Conservation (phyloP, 2,329 filamentous ascomycete genomes). For the Aaosphaeria arxii region DNA sequence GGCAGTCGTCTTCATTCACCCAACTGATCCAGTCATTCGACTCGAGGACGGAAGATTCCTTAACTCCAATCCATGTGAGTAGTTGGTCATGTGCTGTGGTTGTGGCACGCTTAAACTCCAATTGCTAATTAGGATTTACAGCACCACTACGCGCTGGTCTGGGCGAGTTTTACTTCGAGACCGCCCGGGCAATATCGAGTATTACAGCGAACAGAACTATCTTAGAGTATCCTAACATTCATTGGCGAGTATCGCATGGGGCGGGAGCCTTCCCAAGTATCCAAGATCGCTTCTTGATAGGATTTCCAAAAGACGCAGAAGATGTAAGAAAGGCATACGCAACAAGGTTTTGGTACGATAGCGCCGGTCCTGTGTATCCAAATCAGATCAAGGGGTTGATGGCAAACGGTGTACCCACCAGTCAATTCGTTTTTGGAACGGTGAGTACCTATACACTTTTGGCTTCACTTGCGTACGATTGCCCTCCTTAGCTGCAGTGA, state of each 20-base stretch:
- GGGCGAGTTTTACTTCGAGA: constrained; percentile 39
- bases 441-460: constrained; percentile 15
- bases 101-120: background rate
- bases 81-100: background rate
- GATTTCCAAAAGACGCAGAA: constrained; percentile 22
- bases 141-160: constrained; percentile 33
- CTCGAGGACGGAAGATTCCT: constrained; percentile 23
- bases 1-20: constrained; percentile 34
- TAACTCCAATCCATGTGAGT: constrained; percentile 30
- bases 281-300: constrained; percentile 31
- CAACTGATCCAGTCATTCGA: constrained; percentile 31
- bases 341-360: constrained; percentile 35
- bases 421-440: constrained; percentile 36
- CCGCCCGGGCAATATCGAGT: constrained; percentile 31
- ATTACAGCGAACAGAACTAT: constrained; percentile 28
- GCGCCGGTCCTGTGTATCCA: constrained; percentile 36
- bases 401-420: constrained; percentile 25
- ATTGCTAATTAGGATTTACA: constrained; percentile 3
- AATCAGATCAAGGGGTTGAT: constrained; percentile 34
- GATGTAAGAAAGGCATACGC: constrained; percentile 26
- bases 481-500: background rate
- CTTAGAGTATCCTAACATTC: constrained; percentile 24
- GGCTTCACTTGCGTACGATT: background rate
- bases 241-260: constrained; percentile 34
- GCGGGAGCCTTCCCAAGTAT: constrained; percentile 37